These are phyloP conservation scores for Lentinula raphanica DNA, from an alignment of 768 basidiomycete species.

Conservation along the genomic window DNA sequence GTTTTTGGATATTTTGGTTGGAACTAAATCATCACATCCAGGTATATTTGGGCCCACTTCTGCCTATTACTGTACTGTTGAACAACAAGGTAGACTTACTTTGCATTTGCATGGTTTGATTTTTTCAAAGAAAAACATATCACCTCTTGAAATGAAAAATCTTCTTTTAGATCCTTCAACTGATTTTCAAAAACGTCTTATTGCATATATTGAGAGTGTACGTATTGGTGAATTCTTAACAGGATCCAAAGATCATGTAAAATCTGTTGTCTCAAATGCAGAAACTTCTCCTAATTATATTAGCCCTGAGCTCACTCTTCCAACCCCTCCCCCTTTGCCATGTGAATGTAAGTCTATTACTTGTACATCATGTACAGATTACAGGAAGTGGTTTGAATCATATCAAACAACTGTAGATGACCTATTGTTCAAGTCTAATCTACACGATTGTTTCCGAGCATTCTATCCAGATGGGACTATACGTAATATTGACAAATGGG, in stretches of 20 bases:
- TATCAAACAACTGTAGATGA: constrained; percentile 15
- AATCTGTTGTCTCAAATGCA: neutral
- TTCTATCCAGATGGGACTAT: constrained; percentile 4
- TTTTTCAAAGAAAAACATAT: constrained; percentile 24
- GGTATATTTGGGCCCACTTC: constrained; percentile 15
- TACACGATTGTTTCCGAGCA: constrained; percentile 12
- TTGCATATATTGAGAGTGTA: constrained; percentile 25
- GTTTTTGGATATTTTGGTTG: constrained; percentile 13
- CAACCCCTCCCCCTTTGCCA: constrained; percentile 15
- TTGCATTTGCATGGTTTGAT: constrained; percentile 32
- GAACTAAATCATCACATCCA: neutral
- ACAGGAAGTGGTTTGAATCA: constrained; percentile 9
- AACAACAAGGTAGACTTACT: constrained; percentile 18
- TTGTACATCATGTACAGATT: constrained; percentile 7
- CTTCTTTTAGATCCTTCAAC: constrained; percentile 16
- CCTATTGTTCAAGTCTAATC: constrained; percentile 13
- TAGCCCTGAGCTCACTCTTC: constrained; percentile 21
- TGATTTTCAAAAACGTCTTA: constrained; percentile 19
- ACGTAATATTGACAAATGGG: neutral
- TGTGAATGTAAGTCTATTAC: neutral
- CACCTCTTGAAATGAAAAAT: constrained; percentile 30
- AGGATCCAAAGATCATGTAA: constrained; percentile 16
- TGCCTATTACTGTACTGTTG: constrained; percentile 21
- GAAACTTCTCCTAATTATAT: neutral
- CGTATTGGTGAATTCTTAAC: constrained; percentile 27